Evolutionary conservation across 495 filamentous ascomycete species (phyloP).

Genomic region (Xylaria palmicola): DNA sequence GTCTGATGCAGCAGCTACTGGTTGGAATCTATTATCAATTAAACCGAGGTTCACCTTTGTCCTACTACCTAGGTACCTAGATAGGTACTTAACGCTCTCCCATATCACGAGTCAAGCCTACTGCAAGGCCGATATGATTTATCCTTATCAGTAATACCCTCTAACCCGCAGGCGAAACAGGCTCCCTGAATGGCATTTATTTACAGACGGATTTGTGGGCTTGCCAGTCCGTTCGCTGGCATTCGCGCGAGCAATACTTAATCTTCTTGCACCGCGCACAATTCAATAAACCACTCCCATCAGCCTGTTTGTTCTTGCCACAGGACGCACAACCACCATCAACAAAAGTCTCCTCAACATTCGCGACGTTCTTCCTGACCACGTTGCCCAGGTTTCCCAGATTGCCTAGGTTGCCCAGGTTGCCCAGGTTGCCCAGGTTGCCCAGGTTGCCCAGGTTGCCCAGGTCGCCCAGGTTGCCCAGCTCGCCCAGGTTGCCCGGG

Average conservation of each 20-base stretch:
- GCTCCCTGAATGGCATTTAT: neutral
- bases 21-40: no score
- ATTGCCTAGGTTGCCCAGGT: no score
- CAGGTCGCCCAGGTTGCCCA: no score
- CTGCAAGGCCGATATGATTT: neutral
- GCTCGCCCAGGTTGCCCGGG: neutral
- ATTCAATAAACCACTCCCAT: slow-evolving; percentile 21
- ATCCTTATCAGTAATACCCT: neutral
- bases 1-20: no score
- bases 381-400: neutral
- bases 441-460: no score
- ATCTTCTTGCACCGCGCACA: slow-evolving; percentile 27
- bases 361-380: neutral
- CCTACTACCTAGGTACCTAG: no score
- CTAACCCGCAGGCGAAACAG: neutral
- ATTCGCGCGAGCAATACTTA: slow-evolving; percentile 33
- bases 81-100: no score
- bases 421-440: no score
- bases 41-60: no score
- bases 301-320: neutral
- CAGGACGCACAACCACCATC: neutral
- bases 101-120: no score
- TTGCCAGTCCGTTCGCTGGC: slow-evolving; percentile 37
- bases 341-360: neutral
- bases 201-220: slow-evolving; percentile 20